Evolutionary conservation across 495 filamentous ascomycete genomes (phyloP), one percentile per base, ranked within the genome.

Genomic region (Aspergillus haitiensis): DNA sequence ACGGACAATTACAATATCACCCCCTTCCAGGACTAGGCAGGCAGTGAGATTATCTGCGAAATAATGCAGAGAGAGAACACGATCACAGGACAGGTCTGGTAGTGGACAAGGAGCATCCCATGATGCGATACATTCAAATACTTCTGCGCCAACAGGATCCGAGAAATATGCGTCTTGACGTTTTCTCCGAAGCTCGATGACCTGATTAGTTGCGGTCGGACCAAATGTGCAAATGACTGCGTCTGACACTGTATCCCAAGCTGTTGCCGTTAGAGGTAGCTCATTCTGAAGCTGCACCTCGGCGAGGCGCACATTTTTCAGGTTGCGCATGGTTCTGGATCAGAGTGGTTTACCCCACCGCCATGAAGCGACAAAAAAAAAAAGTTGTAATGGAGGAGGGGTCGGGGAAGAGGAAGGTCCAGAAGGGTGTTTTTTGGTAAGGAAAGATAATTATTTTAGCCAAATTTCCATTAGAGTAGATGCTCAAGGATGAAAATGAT

Each of bases 21-120:
- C 94, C 39, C 89, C 90, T 60, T 89, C 89, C n/a, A 98, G 74
- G 57, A 97, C 84, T 44, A 98, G 75, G 70, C 88, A 92, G 65
- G 86, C 84, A 40, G 86, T 89, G 52, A 82, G 67, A 51, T 82
- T 88, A 68, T 96, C 94, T 35, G 85, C 82, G 72, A 96, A 93
- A 74, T 91, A 89, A 66, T 96, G 93, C 59, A 96, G 76, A 68
- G 80, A 83, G 47, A 92, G 69, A 62, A 97, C 81, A 50, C 79
- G 77, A 69, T 97, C 93, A 67, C 80, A 84, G 16, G 75, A 60
- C 52, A 92, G 76, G 62, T 90, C 81, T 51, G 89, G 86, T 58
- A 84, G 78, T 33, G 88, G 87, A 67, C 83, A 88, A 53, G 83
- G 85, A 11, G 87, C 89, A 78, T 96, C 89, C 94, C 94, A 98